Conservation (phyloP, 345 rosid genomes). For the Salix koriyanagi region DNA sequence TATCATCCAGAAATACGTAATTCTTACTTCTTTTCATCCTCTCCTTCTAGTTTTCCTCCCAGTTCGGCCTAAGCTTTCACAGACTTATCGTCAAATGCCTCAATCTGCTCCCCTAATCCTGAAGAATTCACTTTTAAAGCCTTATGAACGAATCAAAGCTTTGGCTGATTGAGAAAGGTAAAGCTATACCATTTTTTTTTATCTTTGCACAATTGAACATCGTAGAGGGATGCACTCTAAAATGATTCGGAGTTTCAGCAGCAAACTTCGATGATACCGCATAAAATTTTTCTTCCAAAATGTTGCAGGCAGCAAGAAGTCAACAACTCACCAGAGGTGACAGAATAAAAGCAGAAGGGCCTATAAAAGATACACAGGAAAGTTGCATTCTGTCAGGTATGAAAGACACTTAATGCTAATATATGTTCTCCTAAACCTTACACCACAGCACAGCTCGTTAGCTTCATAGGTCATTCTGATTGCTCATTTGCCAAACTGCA, state of each 20-base stretch:
- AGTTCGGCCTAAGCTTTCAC: too few species aligned
- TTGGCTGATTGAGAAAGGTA: background rate
- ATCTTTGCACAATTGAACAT: too few species aligned
- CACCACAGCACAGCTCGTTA: too few species aligned
- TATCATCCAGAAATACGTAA: too few species aligned
- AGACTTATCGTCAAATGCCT: too few species aligned
- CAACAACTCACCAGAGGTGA: background rate
- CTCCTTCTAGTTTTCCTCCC: background rate
- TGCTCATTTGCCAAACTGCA: too few species aligned
- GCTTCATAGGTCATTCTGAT: too few species aligned
- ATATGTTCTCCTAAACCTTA: background rate
- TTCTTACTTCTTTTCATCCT: background rate
- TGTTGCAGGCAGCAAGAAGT: background rate
- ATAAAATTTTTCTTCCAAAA: background rate
- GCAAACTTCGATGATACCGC: background rate
- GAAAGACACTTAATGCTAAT: background rate
- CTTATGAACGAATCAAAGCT: background rate
- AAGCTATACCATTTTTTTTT: background rate
- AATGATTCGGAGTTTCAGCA: background rate
- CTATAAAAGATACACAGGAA: background rate
- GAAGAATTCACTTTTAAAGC: background rate
- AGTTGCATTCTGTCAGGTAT: background rate
- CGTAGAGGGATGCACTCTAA: too few species aligned
- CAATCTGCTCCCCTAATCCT: background rate
- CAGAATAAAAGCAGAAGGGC: too few species aligned